Base-by-base conservation (phyloP, 2,329 filamentous ascomycete genomes). In the Pseudophaeomoniella oleicola region DNA sequence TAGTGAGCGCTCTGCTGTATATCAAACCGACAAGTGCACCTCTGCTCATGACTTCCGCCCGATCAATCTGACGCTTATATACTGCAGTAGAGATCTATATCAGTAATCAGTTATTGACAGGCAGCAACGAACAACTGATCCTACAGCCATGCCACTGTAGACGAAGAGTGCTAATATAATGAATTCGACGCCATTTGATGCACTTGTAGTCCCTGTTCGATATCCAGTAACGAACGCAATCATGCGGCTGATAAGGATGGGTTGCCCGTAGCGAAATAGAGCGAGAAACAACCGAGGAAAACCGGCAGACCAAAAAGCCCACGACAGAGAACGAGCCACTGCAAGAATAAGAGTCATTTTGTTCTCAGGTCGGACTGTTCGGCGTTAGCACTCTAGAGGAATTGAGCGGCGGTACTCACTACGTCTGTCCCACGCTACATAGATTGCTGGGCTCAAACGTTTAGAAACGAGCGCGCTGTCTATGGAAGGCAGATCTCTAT, bases 381-480 rank as follows among this genome's bases (percentile, higher is more conserved):
- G 15, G 5, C 16, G 14, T 11, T 13, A 38, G 22, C 10, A 29
- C 22, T 29, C 22, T 29, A 29, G 22, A 10, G 22, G 22, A 29
- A 29, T 10, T 13, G 22, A 10, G 10, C 13, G 22, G 13, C 22
- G 13, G 10, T 32, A 17, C 32, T 17, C 19, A 19, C 16, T 34
- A 9, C 14, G 9, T 5, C 14, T 55, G 4, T 47, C 52, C 63
- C 63, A 67, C 35, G 48, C 48, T 11, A 49, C 42, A 17, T 57
- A 53, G 32, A 68, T 52, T 1, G 43, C 36, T 3, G 50, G 39
- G 5, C 62, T 52, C 6, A 68, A 45, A 35, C 56, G 53, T 36
- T 58, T 57, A 0, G 64, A 63, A 6, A 48, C 42, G 9, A 68
- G 43, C 36, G 62, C 50, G 38, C 65, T 63, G 39, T 69, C 66